Evolutionary conservation across 2,329 filamentous ascomycete genomes (phyloP), one percentile per base, ranked within the genome.

Genomic region (Daldinia sp.): DNA sequence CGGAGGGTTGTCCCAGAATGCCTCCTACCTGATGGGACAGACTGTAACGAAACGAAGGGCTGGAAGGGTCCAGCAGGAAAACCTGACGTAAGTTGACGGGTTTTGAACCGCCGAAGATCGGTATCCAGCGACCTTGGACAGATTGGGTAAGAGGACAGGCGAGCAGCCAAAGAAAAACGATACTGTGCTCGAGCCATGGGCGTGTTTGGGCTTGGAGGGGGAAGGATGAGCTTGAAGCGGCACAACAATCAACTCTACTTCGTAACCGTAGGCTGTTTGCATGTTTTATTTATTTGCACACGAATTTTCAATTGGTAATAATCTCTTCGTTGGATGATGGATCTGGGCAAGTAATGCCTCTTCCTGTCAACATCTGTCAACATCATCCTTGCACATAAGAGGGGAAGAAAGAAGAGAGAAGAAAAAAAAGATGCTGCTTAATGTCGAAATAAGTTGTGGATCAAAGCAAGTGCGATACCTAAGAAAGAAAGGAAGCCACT

Each of bases 61-160:
- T 58, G 58, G 56, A 62, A 60, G 64, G 62, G 55, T 58, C 62
- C 58, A 60, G 39, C 21, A 11, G 48, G 41, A 58, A 57, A 61
- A 61, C 63, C 59, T 68, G 64, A 68, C 66, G 66, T 68, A 68
- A 63, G 61, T 63, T 25, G 43, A 51, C 64, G 58, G 66, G 52
- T 63, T 66, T 49, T 58, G 49, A 58, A 52, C 30, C 63, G 58
- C 63, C 63, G 63, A 66, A 64, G 49, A 66, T 66, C 66, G 64
- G 61, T 60, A 65, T 63, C 56, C 45, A 67, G 51, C 43, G 52
- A 50, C 43, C 53, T 67, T 65, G 45, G 55, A 63, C 67, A 56
- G 58, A 69, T 61, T 60, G 54, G 67, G 67, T 47, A 69, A 69
- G 56, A 61, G 63, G 67, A 69, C 64, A 69, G 64, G 45, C 64